A percentile compares a stretch with the other conserved stretches of the same genome.
These are phyloP conservation scores for Monascus purpureus DNA, from an alignment of 495 filamentous ascomycete genomes.

Conservation along the genomic window DNA sequence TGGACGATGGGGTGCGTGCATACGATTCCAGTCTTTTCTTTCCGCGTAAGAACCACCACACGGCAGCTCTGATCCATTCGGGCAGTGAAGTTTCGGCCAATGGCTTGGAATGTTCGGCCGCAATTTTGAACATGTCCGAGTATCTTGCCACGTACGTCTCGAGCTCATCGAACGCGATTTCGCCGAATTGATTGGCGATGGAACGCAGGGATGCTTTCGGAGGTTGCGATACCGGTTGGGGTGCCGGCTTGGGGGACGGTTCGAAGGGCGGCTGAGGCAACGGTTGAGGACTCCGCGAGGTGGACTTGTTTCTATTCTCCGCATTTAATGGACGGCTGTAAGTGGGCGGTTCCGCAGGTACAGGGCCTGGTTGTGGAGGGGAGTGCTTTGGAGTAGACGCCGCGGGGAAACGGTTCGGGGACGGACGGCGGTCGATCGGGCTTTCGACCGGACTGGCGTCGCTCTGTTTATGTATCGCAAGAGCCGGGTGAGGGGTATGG, in stretches of 20 bases:
- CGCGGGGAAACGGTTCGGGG: constrained; percentile 11
- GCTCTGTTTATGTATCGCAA: not conserved
- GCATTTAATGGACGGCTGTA: constrained; percentile 8
- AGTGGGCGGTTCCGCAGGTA: constrained; percentile 2
- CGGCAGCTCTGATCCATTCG: constrained; percentile 53
- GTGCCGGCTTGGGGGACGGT: constrained; percentile 9
- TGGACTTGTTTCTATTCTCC: constrained; percentile 8
- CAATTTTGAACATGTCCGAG: constrained; percentile 50
- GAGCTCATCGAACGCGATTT: constrained; percentile 56
- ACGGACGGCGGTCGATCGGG: constrained; percentile 12
- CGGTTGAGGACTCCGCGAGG: constrained; percentile 15
- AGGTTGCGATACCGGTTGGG: not conserved
- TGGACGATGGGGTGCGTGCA: constrained; percentile 46
- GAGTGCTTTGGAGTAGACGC: constrained; percentile 8
- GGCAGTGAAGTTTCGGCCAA: constrained; percentile 41
- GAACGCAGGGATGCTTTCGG: constrained; percentile 24
- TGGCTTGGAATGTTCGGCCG: constrained; percentile 56
- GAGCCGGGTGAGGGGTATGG: not conserved
- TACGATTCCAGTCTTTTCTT: constrained; percentile 56
- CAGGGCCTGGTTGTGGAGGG: constrained; percentile 5
- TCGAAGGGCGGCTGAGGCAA: constrained; percentile 16
- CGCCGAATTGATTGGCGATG: constrained; percentile 32
- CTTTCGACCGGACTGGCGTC: constrained; percentile 15
- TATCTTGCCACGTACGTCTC: constrained; percentile 50
- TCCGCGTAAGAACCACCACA: constrained; percentile 84